Evolutionary conservation across 495 filamentous ascomycete species (phyloP).

Genomic region (Pseudevernia furfuracea): DNA sequence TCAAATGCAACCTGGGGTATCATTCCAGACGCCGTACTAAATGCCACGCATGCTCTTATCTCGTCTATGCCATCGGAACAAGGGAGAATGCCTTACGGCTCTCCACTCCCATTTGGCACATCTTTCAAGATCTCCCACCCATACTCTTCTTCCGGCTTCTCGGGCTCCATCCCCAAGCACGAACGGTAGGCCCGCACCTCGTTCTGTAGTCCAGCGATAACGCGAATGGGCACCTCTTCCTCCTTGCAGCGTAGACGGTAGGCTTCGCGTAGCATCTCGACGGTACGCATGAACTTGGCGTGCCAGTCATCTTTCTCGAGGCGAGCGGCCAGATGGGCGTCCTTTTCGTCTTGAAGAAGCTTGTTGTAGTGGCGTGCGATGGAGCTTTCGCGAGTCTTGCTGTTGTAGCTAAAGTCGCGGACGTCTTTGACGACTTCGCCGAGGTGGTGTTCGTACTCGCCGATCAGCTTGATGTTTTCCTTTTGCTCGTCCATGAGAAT

Average conservation of each 20-base stretch:
- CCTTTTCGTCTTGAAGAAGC: constrained; percentile 50
- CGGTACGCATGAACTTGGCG: constrained; percentile 45
- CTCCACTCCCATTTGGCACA: constrained; percentile 27
- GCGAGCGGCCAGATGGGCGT: constrained; percentile 48
- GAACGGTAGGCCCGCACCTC: constrained; percentile 48
- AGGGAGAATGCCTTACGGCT: constrained; percentile 7
- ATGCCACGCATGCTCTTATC: constrained; percentile 2
- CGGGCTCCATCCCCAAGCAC: constrained; percentile 46
- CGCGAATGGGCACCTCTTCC: constrained; percentile 40
- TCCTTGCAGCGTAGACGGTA: constrained; percentile 44
- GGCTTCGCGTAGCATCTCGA: constrained; percentile 47
- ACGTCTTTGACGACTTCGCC: constrained; percentile 53
- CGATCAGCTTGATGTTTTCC: constrained; percentile 47
- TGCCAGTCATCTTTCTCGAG: constrained; percentile 62
- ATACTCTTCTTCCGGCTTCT: constrained; percentile 46
- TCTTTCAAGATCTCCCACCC: constrained; percentile 48
- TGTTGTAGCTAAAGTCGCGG: constrained; percentile 53
- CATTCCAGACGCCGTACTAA: constrained; percentile 24
- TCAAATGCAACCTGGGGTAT: constrained; percentile 21
- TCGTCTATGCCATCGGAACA: background rate
- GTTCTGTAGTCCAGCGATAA: constrained; percentile 47
- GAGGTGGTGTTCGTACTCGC: constrained; percentile 50
- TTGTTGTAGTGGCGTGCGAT: constrained; percentile 54
- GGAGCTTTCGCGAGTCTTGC: constrained; percentile 50
- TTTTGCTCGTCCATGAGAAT: constrained; percentile 43